Evolutionary conservation across 1,139 yeast species (phyloP).

Genomic region (Yamadazyma blattariae): DNA sequence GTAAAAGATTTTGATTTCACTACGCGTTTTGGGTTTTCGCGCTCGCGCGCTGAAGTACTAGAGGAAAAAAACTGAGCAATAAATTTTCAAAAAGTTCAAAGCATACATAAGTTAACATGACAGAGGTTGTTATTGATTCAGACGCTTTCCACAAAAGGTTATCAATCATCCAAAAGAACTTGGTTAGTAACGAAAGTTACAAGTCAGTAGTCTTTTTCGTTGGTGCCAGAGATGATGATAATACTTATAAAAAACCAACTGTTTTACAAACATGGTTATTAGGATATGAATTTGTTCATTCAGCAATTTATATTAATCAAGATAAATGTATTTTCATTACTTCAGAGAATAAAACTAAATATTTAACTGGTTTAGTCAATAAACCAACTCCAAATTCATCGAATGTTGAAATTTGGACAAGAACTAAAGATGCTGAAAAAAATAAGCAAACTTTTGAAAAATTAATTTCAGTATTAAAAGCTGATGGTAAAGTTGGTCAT

Average conservation of each 20-base stretch:
- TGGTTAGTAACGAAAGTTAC: conserved; percentile 24
- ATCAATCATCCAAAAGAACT: conserved; percentile 37
- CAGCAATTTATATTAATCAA: conserved; percentile 66
- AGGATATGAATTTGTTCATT: conserved; percentile 94
- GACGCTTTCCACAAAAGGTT: conserved; percentile 40
- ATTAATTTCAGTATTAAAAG: conserved; percentile 49
- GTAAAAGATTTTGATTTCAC: not conserved
- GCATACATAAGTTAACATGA: no score
- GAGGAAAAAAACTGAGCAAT: no score
- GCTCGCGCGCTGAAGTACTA: no score
- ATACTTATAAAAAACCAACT: conserved; percentile 88
- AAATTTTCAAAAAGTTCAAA: no score
- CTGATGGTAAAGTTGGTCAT: conserved; percentile 55
- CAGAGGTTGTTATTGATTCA: conserved; percentile 40
- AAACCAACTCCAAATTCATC: conserved; percentile 36
- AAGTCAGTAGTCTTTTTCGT: conserved; percentile 64
- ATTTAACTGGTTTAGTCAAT: conserved; percentile 54
- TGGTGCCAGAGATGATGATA: conserved; percentile 83
- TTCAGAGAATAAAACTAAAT: conserved; percentile 83
- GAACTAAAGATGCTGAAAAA: conserved; percentile 80
- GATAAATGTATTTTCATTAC: conserved; percentile 68
- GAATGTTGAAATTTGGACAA: conserved; percentile 65
- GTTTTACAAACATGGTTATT: conserved; percentile 88
- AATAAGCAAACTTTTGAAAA: conserved; percentile 65
- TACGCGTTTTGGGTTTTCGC: no score